phyloP scores from a whole-genome alignment of 148 eudicot species.

The Rhododendron henanense region DNA sequence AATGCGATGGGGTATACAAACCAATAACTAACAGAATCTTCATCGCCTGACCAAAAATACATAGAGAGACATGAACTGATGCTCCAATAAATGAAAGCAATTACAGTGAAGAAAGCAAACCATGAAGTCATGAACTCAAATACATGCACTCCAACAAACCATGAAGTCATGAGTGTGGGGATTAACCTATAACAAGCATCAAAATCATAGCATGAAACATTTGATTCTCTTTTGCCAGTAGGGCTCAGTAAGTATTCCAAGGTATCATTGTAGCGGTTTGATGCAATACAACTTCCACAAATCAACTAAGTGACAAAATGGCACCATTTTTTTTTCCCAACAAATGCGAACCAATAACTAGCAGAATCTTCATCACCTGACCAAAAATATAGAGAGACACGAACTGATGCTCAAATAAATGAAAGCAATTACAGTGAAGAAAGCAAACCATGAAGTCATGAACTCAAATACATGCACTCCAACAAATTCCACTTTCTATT shows the following conservation, averaged over 20 bases:
- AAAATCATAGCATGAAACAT: background rate
- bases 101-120: background rate
- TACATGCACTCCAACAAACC: too few species aligned
- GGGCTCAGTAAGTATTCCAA: background rate
- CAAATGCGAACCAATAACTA: background rate
- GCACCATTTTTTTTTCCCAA: background rate
- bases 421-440: background rate
- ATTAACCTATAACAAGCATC: slow-evolving; percentile 56
- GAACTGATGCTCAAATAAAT: background rate
- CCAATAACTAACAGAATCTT: background rate
- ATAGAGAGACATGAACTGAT: background rate
- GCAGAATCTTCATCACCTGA: background rate
- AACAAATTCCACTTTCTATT: background rate
- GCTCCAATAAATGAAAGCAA: background rate
- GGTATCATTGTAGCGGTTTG: background rate
- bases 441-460: background rate
- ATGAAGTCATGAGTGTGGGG: slow-evolving; percentile 52
- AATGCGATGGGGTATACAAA: background rate
- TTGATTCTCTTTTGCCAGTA: background rate
- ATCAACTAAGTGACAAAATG: background rate
- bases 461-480: background rate
- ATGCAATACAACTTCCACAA: background rate
- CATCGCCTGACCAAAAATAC: too few species aligned
- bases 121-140: background rate
- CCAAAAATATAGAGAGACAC: background rate